A percentile compares a stretch with the other conserved stretches of the same genome.
Conservation (phyloP, 148 eudicot species). For the Selenicereus undatus region DNA sequence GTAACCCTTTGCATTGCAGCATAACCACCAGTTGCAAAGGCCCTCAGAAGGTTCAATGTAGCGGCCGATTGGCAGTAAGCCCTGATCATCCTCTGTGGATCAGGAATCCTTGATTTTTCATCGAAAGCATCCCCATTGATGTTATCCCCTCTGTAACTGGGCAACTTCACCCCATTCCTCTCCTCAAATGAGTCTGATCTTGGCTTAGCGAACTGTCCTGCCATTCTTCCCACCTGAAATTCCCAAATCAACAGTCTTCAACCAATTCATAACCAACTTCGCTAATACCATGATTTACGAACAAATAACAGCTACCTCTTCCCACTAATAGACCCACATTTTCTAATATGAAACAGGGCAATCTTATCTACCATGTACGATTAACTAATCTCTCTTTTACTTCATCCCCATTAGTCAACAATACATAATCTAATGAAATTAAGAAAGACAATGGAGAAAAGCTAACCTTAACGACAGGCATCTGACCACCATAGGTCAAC, state of each 20-base stretch:
- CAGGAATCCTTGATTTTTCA: slow-evolving; percentile 62
- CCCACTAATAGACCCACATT: neutral
- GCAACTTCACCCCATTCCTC: slow-evolving; percentile 59
- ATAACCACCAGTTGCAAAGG: slow-evolving; percentile 92
- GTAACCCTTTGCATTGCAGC: slow-evolving; percentile 90
- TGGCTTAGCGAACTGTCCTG: slow-evolving; percentile 87
- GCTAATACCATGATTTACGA: neutral
- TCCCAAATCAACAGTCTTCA: neutral
- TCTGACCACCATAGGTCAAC: slow-evolving; percentile 59
- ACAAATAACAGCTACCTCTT: neutral
- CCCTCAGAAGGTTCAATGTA: slow-evolving; percentile 83
- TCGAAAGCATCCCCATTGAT: slow-evolving; percentile 58
- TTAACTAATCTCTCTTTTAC: neutral
- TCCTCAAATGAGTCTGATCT: slow-evolving; percentile 63
- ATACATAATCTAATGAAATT: neutral
- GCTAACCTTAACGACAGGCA: slow-evolving; percentile 64
- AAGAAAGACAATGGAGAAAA: neutral
- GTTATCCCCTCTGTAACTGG: slow-evolving; percentile 66
- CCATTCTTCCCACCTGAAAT: slow-evolving; percentile 87
- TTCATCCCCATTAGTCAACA: neutral
- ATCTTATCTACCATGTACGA: neutral
- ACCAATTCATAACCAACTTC: neutral
- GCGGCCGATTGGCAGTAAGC: slow-evolving; percentile 92
- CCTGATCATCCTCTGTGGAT: slow-evolving; percentile 88
- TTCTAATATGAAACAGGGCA: neutral